Conservation (phyloP, 352 stramenopile species). For the Phytopythium ostracodes region DNA sequence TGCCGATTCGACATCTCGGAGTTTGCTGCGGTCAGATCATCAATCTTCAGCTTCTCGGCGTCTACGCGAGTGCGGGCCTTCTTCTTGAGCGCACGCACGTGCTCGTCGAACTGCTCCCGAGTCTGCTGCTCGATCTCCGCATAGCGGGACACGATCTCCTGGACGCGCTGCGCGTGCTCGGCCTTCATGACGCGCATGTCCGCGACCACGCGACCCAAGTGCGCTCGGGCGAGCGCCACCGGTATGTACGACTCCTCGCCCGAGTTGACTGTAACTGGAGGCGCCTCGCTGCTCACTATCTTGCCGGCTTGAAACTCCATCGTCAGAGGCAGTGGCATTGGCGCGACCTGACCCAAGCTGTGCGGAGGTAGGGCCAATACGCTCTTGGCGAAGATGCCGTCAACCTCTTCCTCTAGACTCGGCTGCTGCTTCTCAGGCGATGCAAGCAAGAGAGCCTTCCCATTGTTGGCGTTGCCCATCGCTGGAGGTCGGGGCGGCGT, state of each 20-base stretch:
- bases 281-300: slow-evolving; percentile 10
- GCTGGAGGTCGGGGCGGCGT: background rate
- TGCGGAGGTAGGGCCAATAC: background rate
- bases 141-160: slow-evolving; percentile 47
- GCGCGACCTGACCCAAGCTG: slow-evolving; percentile 19
- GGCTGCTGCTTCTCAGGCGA: slow-evolving; percentile 7
- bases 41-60: slow-evolving; percentile 25
- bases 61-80: slow-evolving; percentile 24
- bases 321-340: slow-evolving; percentile 27
- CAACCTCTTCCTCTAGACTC: slow-evolving; percentile 1
- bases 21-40: slow-evolving; percentile 6
- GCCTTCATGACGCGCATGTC: slow-evolving; percentile 81
- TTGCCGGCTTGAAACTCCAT: slow-evolving; percentile 54
- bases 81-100: slow-evolving; percentile 41
- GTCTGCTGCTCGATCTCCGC: slow-evolving; percentile 56
- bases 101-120: slow-evolving; percentile 46
- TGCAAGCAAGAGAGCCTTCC: background rate
- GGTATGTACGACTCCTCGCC: slow-evolving; percentile 69
- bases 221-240: slow-evolving; percentile 49
- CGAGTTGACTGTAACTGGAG: slow-evolving; percentile 14
- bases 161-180: slow-evolving; percentile 47
- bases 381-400: background rate
- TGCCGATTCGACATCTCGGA: background rate
- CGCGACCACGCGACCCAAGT: slow-evolving; percentile 61
- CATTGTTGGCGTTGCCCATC: background rate